A percentile compares a stretch with the other conserved stretches of the same genome.
Conservation (phyloP, 805 yeast genomes). For the Kodamaea nitidulidarum region DNA sequence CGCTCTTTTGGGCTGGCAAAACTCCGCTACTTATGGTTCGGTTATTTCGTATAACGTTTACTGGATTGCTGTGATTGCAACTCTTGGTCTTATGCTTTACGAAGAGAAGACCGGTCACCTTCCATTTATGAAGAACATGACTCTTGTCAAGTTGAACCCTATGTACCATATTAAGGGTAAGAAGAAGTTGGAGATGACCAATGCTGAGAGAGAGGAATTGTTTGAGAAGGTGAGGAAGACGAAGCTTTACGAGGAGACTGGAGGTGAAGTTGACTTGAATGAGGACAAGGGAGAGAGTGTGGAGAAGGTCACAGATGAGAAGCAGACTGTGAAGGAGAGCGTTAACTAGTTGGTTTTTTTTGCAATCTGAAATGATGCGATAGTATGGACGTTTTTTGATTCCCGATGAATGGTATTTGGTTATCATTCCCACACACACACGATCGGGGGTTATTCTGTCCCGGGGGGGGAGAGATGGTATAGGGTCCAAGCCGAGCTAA, state of each 20-base stretch:
- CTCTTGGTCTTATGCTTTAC: constrained; percentile 17
- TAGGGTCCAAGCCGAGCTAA: constrained; percentile 3
- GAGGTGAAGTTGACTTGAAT: constrained; percentile 9
- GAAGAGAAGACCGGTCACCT: constrained; percentile 26
- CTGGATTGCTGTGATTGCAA: constrained; percentile 20
- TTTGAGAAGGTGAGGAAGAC: constrained; percentile 33
- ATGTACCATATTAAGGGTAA: constrained; percentile 66
- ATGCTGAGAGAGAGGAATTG: constrained; percentile 50
- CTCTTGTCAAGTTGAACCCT: constrained; percentile 56
- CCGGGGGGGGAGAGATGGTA: constrained; percentile 5
- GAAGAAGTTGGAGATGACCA: constrained; percentile 55
- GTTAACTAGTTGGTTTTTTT: too few relatives aligned
- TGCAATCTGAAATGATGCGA: neutral
- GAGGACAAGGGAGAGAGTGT: neutral
- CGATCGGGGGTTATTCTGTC: constrained; percentile 1
- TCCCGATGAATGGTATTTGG: constrained; percentile 3
- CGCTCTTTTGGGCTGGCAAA: constrained; percentile 27
- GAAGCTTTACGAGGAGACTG: constrained; percentile 16
- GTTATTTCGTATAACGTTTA: constrained; percentile 25
- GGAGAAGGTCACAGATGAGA: constrained; percentile 1
- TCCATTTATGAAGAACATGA: constrained; percentile 17
- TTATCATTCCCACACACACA: constrained; percentile 5
- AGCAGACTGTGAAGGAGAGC: neutral
- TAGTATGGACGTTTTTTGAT: too few relatives aligned
- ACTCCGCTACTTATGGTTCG: constrained; percentile 24